A percentile compares a stretch with the other conserved stretches of the same genome.
Evolutionary conservation across 768 basidiomycete species (phyloP).

Genomic region (Suillus ampliporus): DNA sequence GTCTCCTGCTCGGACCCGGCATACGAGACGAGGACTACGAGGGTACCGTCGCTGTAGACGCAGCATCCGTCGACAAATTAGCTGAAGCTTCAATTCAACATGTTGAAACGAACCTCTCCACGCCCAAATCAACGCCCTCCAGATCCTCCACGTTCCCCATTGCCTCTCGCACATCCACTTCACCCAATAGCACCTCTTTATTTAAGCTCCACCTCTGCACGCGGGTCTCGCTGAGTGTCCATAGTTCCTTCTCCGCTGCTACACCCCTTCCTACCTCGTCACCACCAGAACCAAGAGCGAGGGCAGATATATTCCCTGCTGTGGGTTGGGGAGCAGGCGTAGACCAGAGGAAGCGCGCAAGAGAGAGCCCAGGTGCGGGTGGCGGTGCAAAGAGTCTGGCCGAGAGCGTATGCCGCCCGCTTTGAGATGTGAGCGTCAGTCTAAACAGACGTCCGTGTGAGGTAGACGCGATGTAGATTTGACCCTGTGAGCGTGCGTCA

Average conservation of each 20-base stretch:
- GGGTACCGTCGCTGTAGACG: slow-evolving; percentile 49
- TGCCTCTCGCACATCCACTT: slow-evolving; percentile 58
- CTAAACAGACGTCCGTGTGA: slow-evolving; percentile 71
- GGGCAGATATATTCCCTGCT: slow-evolving; percentile 67
- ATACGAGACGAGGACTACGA: slow-evolving; percentile 72
- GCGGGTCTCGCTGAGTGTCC: slow-evolving; percentile 69
- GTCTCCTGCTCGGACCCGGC: slow-evolving; percentile 51
- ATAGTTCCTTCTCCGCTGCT: slow-evolving; percentile 59
- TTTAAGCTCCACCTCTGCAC: slow-evolving; percentile 67
- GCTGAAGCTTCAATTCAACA: neutral
- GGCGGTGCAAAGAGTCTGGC: slow-evolving; percentile 62
- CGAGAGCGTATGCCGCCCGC: slow-evolving; percentile 68
- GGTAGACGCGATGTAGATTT: slow-evolving; percentile 73
- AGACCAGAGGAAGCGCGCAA: slow-evolving; percentile 51
- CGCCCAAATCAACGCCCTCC: slow-evolving; percentile 72
- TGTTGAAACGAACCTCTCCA: slow-evolving; percentile 53
- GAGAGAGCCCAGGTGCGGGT: slow-evolving; percentile 50
- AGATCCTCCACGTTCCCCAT: slow-evolving; percentile 64
- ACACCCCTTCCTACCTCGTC: neutral
- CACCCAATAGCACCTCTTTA: slow-evolving; percentile 63
- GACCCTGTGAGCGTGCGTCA: slow-evolving; percentile 46
- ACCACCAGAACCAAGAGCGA: slow-evolving; percentile 50
- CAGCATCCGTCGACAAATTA: slow-evolving; percentile 11
- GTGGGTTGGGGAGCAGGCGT: slow-evolving; percentile 49
- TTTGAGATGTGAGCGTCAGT: slow-evolving; percentile 65